Base-by-base conservation (phyloP, 257 asterid genomes). In the Anisodus acutangulus region DNA sequence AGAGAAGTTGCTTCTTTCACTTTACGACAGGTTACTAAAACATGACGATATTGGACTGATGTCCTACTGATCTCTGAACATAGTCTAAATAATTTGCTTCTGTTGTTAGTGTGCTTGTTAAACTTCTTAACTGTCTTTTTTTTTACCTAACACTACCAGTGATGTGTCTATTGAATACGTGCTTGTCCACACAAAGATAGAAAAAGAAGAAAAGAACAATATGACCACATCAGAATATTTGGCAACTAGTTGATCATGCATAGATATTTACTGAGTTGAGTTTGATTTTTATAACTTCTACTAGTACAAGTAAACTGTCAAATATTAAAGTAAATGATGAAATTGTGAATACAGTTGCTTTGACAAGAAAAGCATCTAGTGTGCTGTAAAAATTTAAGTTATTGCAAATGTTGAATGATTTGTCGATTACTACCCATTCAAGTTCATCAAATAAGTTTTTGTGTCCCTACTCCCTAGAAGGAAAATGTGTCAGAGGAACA, bases 391-490 rank as follows among this genome's bases (percentile, higher is more conserved):
- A 71, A 71, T 0, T 17, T 11, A 71, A 43, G 79, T 43, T 71
- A 45, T 45, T 71, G 17, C 79, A 17, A 71, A 17, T 71, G 79
- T 16, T 69, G 54, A 69, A 69, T 69, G 78, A 69, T 69, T 69
- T 69, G 9, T 39, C 13, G 19, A 11, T 69, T 69, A n/a, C 79
- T 43, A 71, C n/a, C 16, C 41, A 71, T 45, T 43, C 26, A 71
- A 71, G 57, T 71, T 43, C 9, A 71, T 71, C 58, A 71, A 71
- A 13, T 43, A 43, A 17, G 1, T 31, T 43, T 41, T 0, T 17
- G 37, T 43, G 54, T 45, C 79, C 35, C 2, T 31, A 31, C 35
- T 31, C 35, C 54, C 17, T 16, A 9, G 57, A 43, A 71, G 79
- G 79, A 4, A 31, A 41, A n/a, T 71, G 79, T n/a, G 17, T 71